A percentile compares a stretch with the other conserved stretches of the same genome.
Evolutionary conservation across 1,284 basidiomycete species (phyloP).

Genomic region (Sporisorium scitamineum): DNA sequence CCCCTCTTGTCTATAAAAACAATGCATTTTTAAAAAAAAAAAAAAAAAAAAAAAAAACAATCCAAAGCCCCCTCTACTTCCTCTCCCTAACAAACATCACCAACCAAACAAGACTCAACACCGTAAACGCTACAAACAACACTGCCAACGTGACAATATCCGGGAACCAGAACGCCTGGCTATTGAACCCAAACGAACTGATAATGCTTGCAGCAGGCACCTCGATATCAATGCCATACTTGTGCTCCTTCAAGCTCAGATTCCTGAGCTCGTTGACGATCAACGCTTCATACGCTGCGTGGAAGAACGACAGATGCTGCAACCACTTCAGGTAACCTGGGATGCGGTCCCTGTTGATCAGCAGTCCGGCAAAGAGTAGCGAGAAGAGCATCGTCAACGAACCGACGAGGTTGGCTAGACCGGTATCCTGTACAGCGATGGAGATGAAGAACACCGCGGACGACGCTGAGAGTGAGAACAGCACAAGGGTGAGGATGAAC

Average conservation of each 20-base stretch:
- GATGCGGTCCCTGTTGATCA: constrained; percentile 92
- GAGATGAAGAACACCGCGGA: constrained; percentile 90
- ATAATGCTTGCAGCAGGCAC: constrained; percentile 58
- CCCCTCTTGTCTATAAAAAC: background rate
- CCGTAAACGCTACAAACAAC: constrained; percentile 41
- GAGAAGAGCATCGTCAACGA: constrained; percentile 94
- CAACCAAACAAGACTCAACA: constrained; percentile 30
- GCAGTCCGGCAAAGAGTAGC: constrained; percentile 90
- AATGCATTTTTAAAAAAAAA: background rate
- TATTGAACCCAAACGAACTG: constrained; percentile 54
- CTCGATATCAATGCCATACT: constrained; percentile 60
- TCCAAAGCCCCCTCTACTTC: constrained; percentile 33
- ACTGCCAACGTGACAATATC: constrained; percentile 46
- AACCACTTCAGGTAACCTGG: constrained; percentile 82
- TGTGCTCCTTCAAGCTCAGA: constrained; percentile 83
- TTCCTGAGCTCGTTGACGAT: constrained; percentile 95
- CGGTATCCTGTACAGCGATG: constrained; percentile 84
- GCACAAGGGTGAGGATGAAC: constrained; percentile 83
- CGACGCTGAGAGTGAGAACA: constrained; percentile 94
- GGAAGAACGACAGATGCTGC: constrained; percentile 93
- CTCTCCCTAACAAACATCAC: constrained; percentile 52
- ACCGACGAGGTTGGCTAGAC: constrained; percentile 91
- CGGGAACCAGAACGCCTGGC: constrained; percentile 57
- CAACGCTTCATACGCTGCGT: constrained; percentile 96
- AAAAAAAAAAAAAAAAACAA: background rate